These are phyloP conservation scores for Salix purpurea DNA, from an alignment of 345 rosid species.

Conservation along the genomic window DNA sequence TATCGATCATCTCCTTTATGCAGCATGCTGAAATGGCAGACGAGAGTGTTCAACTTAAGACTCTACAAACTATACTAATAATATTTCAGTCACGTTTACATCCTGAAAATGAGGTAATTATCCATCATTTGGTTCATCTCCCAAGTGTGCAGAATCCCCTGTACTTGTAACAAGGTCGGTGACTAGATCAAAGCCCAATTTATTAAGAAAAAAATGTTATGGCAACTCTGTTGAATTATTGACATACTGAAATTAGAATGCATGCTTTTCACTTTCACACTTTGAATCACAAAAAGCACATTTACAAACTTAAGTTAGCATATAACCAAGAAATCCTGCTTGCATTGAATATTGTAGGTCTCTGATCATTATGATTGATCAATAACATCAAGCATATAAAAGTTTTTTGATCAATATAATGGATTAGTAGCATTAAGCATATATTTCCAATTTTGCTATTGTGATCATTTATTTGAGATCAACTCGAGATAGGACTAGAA, in stretches of 20 bases:
- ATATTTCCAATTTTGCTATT: neutral
- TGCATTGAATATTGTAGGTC: neutral
- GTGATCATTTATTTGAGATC: neutral
- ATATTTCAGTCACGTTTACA: slow-evolving; percentile 87
- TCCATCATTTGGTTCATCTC: slow-evolving; percentile 13
- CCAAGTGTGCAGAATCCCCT: slow-evolving; percentile 9
- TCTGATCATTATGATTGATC: no score
- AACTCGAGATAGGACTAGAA: no score
- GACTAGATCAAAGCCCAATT: neutral
- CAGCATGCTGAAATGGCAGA: slow-evolving; percentile 98
- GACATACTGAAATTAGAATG: neutral
- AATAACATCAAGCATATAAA: neutral
- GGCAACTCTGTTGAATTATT: neutral
- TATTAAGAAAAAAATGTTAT: neutral
- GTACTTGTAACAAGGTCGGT: neutral
- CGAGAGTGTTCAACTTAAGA: slow-evolving; percentile 88
- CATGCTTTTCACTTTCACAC: neutral
- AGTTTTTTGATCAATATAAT: neutral
- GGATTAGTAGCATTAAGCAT: no score
- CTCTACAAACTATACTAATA: slow-evolving; percentile 85
- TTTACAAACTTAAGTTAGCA: neutral
- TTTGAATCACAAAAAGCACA: neutral
- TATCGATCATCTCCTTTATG: slow-evolving; percentile 19
- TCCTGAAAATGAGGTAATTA: slow-evolving; percentile 80
- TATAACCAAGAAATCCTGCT: neutral